A percentile compares a stretch with the other conserved stretches of the same genome.
phyloP scores from a whole-genome alignment of 345 rosid species.

The Gossypium thurberi region DNA sequence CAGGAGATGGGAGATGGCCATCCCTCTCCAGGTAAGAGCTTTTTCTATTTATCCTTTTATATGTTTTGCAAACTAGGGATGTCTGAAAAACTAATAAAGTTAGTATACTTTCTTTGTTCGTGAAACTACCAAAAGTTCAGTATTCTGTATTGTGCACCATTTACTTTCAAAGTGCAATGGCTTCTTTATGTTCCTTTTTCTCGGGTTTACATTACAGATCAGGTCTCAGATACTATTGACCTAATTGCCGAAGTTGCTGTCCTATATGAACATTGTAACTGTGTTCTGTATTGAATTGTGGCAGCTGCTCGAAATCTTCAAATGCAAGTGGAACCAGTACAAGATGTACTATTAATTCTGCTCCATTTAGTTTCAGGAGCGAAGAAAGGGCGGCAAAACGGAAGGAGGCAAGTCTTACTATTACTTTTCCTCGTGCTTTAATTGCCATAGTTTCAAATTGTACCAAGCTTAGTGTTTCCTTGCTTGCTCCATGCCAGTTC shows the following conservation, averaged over 20 bases:
- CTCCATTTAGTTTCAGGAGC: conserved; percentile 69
- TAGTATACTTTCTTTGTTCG: neutral
- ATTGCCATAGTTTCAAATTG: conserved; percentile 7
- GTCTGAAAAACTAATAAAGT: neutral
- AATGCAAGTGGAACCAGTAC: conserved; percentile 35
- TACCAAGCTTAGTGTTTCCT: neutral
- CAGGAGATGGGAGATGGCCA: conserved; percentile 9
- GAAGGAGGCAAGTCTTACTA: conserved; percentile 53
- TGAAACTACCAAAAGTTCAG: neutral
- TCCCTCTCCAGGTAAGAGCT: conserved; percentile 3
- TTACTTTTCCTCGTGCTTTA: neutral
- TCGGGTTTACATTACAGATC: neutral
- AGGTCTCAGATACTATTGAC: neutral
- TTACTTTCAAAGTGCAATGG: neutral
- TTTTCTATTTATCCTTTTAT: neutral
- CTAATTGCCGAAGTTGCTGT: neutral
- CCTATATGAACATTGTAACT: conserved; percentile 10
- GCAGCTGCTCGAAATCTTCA: conserved; percentile 39
- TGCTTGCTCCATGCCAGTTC: conserved; percentile 31
- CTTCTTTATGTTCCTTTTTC: neutral
- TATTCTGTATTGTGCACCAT: neutral
- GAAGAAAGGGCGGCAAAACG: conserved; percentile 80
- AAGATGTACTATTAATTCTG: conserved; percentile 30
- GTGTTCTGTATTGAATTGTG: conserved; percentile 7
- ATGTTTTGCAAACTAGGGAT: neutral